A percentile compares a stretch with the other conserved stretches of the same genome.
These are phyloP conservation scores for Clavulina sp. DNA, from an alignment of 768 basidiomycete species.

Conservation along the genomic window DNA sequence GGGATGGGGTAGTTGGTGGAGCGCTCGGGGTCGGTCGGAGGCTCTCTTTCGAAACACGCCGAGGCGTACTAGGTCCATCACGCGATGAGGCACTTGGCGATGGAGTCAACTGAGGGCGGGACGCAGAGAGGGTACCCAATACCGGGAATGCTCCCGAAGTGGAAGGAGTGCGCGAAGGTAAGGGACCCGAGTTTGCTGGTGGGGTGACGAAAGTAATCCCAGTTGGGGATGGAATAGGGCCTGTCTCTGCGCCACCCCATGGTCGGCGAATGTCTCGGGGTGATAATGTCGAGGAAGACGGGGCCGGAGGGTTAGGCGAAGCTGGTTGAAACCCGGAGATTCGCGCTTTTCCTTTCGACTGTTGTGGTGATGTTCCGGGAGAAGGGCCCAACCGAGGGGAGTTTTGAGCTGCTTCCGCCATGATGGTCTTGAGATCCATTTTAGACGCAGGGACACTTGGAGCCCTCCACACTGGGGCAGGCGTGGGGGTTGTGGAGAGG, in stretches of 20 bases:
- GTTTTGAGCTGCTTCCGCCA: conserved; percentile 47
- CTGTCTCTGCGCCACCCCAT: conserved; percentile 4
- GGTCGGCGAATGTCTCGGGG: not conserved
- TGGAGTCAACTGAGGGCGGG: too few species aligned
- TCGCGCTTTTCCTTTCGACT: conserved; percentile 1
- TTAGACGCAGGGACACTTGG: conserved; percentile 7
- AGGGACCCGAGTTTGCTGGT: conserved; percentile 8
- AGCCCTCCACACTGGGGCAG: not conserved
- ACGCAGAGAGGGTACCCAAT: too few species aligned
- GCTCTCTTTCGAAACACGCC: too few species aligned
- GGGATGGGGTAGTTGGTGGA: conserved; percentile 15
- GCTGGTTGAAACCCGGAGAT: conserved; percentile 9
- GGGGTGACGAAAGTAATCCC: conserved; percentile 3
- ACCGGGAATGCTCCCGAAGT: too few species aligned
- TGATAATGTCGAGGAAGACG: conserved; percentile 5
- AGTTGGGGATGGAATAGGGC: conserved; percentile 4
- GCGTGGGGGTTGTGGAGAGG: too few species aligned
- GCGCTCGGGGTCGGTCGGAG: too few species aligned
- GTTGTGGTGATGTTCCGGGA: too few species aligned
- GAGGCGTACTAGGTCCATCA: too few species aligned
- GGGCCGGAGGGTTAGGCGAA: not conserved
- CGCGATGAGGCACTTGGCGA: too few species aligned
- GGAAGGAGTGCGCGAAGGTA: conserved; percentile 11
- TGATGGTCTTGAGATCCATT: conserved; percentile 68
- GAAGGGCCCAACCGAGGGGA: not conserved